Evolutionary conservation across 495 filamentous ascomycete species (phyloP).

Genomic region (Xylaria nigripes): DNA sequence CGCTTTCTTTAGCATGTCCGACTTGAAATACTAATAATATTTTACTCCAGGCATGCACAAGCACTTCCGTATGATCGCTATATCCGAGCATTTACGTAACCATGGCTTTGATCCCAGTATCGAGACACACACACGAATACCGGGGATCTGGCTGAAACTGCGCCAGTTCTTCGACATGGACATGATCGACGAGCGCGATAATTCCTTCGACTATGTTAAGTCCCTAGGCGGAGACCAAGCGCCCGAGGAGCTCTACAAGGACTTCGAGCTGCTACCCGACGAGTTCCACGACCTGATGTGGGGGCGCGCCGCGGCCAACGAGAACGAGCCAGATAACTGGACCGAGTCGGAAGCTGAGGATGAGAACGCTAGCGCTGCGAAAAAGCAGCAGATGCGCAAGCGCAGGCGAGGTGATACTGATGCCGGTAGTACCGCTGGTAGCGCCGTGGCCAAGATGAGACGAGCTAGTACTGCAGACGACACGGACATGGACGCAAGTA

Average conservation of each 20-base stretch:
- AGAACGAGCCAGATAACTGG: slow-evolving; percentile 47
- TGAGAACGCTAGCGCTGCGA: slow-evolving; percentile 35
- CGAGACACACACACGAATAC: slow-evolving; percentile 73
- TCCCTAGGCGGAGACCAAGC: slow-evolving; percentile 43
- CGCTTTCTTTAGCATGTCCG: not conserved
- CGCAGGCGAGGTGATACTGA: slow-evolving; percentile 37
- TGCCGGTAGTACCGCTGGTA: slow-evolving; percentile 21
- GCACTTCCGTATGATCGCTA: slow-evolving; percentile 90
- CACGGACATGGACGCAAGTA: slow-evolving; percentile 38
- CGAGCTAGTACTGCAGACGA: slow-evolving; percentile 48
- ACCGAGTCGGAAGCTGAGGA: slow-evolving; percentile 40
- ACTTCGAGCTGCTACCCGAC: slow-evolving; percentile 69
- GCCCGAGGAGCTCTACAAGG: slow-evolving; percentile 46
- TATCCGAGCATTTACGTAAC: slow-evolving; percentile 75
- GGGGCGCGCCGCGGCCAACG: slow-evolving; percentile 52
- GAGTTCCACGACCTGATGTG: slow-evolving; percentile 74
- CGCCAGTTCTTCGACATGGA: slow-evolving; percentile 77
- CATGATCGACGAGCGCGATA: slow-evolving; percentile 77
- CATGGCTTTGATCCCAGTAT: slow-evolving; percentile 68
- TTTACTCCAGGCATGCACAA: slow-evolving; percentile 77
- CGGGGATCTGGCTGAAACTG: slow-evolving; percentile 88
- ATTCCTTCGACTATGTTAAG: slow-evolving; percentile 55
- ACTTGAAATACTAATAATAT: not conserved
- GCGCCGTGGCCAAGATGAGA: slow-evolving; percentile 28
- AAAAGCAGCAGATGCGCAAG: slow-evolving; percentile 28